A percentile compares a stretch with the other conserved stretches of the same genome.
Evolutionary conservation across 352 stramenopile species (phyloP).

Genomic region (Pythium monospermum): DNA sequence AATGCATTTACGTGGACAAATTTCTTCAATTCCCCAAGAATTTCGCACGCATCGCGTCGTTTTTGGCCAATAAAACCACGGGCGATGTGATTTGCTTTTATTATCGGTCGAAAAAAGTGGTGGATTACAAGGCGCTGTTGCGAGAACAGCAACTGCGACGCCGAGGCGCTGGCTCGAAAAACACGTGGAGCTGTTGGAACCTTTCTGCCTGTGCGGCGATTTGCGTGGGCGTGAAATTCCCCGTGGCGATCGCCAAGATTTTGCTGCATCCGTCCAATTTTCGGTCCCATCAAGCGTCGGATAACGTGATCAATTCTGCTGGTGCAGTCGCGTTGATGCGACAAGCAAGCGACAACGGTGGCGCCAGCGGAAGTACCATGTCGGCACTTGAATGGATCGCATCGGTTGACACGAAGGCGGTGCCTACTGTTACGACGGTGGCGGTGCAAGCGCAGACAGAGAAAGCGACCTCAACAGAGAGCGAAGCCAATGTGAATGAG

Average conservation of each 20-base stretch:
- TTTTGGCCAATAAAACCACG: conserved; percentile 93
- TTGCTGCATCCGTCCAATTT: conserved; percentile 81
- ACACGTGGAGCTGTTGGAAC: conserved; percentile 88
- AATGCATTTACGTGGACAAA: conserved; percentile 98
- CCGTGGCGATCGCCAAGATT: conserved; percentile 51
- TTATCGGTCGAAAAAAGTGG: conserved; percentile 97
- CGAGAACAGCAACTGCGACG: conserved; percentile 85
- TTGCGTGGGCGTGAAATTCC: conserved; percentile 79
- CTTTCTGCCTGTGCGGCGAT: conserved; percentile 77
- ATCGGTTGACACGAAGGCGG: conserved; percentile 8
- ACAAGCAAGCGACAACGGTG: conserved; percentile 10
- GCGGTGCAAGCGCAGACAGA: conserved; percentile 19
- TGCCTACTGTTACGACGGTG: neutral
- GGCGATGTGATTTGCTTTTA: conserved; percentile 97
- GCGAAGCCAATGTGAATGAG: conserved; percentile 6
- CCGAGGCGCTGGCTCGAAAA: conserved; percentile 79
- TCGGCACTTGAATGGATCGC: conserved; percentile 26
- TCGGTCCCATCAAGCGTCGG: conserved; percentile 77
- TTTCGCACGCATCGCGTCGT: conserved; percentile 95
- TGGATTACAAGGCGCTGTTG: conserved; percentile 95
- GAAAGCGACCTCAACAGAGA: neutral
- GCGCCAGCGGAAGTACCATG: neutral
- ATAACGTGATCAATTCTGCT: conserved; percentile 80
- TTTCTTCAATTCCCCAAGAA: conserved; percentile 99
- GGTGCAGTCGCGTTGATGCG: conserved; percentile 50